Conservation (phyloP, 331 rosid species). For the Telfairia occidentalis region DNA sequence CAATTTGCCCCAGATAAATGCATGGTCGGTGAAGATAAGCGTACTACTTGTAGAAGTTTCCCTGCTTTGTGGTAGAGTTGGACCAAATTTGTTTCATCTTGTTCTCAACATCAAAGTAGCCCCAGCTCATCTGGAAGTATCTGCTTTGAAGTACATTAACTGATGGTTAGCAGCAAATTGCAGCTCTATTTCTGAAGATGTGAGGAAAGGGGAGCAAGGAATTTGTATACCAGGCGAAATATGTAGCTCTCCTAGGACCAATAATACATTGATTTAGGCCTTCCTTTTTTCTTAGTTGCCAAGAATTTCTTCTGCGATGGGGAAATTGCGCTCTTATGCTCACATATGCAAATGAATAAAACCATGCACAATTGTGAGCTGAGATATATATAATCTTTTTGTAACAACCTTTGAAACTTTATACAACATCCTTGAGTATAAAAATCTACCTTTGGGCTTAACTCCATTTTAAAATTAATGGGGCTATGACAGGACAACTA, state of each 20-base stretch:
- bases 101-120: not conserved
- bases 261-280: not conserved
- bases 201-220: not conserved
- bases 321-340: not conserved
- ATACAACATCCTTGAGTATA: not conserved
- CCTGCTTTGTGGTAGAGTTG: not conserved
- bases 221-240: not conserved
- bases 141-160: not conserved
- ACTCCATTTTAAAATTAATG: not conserved
- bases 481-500: not conserved
- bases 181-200: not conserved
- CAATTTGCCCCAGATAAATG: slow-evolving; percentile 18
- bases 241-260: not conserved
- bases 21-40: not conserved
- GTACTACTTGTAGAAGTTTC: not conserved
- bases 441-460: not conserved
- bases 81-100: not conserved
- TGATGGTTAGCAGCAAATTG: not conserved
- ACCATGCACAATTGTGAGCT: not conserved
- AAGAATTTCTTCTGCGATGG: not conserved
- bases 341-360: not conserved
- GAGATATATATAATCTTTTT: not conserved
- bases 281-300: not conserved
- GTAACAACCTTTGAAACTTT: not conserved
- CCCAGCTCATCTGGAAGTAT: not conserved